Conservation (phyloP, 2,329 filamentous ascomycete species). For the Ascochyta clinopodiicola region DNA sequence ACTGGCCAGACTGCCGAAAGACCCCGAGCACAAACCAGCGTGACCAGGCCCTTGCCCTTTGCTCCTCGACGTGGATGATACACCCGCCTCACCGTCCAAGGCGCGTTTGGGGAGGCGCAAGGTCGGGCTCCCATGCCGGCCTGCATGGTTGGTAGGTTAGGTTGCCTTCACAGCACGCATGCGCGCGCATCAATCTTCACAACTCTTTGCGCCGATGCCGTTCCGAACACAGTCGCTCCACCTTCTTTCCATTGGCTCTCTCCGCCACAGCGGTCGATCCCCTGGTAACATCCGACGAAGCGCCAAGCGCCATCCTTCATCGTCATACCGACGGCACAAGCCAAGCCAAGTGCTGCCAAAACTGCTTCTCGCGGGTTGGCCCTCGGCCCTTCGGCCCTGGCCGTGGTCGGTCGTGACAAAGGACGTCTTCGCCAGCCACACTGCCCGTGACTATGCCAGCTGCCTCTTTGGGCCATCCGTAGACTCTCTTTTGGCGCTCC, state of each 20-base stretch:
- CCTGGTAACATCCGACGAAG: slow-evolving; percentile 14
- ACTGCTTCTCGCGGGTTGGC: neutral
- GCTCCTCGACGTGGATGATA: slow-evolving; percentile 5
- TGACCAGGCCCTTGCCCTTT: slow-evolving; percentile 3
- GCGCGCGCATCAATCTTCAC: slow-evolving; percentile 9
- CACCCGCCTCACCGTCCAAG: slow-evolving; percentile 7
- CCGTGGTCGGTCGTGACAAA: neutral
- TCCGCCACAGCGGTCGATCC: slow-evolving; percentile 32
- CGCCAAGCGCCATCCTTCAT: slow-evolving; percentile 9
- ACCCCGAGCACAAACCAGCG: slow-evolving; percentile 11
- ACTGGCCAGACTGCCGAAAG: slow-evolving; percentile 32
- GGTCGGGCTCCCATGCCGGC: neutral
- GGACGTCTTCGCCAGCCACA: slow-evolving; percentile 11
- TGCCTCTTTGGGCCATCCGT: slow-evolving; percentile 23
- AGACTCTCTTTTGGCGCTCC: neutral
- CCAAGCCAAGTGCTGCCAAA: neutral
- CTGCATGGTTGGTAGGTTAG: neutral
- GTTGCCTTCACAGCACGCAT: slow-evolving; percentile 1
- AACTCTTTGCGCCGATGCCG: slow-evolving; percentile 16
- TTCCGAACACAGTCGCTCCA: slow-evolving; percentile 15
- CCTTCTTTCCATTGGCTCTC: slow-evolving; percentile 20
- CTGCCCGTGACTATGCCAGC: slow-evolving; percentile 17
- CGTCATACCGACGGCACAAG: slow-evolving; percentile 10
- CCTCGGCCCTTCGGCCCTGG: slow-evolving; percentile 8
- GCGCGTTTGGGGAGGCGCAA: slow-evolving; percentile 10